Evolutionary conservation across 2,329 filamentous ascomycete genomes (phyloP), one percentile per base, ranked within the genome.

Genomic region (Pseudogymnoascus destructans): DNA sequence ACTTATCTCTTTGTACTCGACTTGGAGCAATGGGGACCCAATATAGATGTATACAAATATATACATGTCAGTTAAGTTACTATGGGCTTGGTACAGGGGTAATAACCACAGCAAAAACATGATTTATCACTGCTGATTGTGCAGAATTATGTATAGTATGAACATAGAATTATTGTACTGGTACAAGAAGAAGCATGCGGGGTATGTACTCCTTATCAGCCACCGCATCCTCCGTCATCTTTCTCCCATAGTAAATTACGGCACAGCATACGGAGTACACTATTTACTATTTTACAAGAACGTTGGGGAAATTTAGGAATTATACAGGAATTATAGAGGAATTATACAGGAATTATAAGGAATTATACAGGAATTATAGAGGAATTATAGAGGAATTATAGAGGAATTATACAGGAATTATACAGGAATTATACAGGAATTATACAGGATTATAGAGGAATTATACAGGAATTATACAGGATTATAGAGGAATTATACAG

Each of bases 171-270:
- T 2, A 2, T 11, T 30, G 46, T 52, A 52, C 46, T 8, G 1
- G 9, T 52, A 30, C 46, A 52, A 30, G 9, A 30, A 2, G 1
- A 1, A 13, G 1, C n/a, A 52, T 52, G 46, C 46, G 46, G 46
- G 46, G 46, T 52, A 52, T 52, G 46, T 52, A 52, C 46, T 30
- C 25, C 46, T 52, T 52, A 52, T 52, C 46, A 15, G 25, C 10
- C n/a, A 17, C 46, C 3, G 8, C 25, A 30, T 30, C n/a, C n/a
- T 25, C 25, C 23, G 7, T 15, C 8, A 17, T 52, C 42, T 7
- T 7, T 30, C 10, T 3, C 25, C 8, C 19, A 13, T 21, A 23
- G 10, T 42, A 42, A 13, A 42, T 11, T 11, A 30, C 9, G 13
- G 23, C 23, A 52, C 40, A 10, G 1, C 19, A 46, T 49, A 52